phyloP scores from a whole-genome alignment of 768 basidiomycete species.

The Scleroderma bovista region DNA sequence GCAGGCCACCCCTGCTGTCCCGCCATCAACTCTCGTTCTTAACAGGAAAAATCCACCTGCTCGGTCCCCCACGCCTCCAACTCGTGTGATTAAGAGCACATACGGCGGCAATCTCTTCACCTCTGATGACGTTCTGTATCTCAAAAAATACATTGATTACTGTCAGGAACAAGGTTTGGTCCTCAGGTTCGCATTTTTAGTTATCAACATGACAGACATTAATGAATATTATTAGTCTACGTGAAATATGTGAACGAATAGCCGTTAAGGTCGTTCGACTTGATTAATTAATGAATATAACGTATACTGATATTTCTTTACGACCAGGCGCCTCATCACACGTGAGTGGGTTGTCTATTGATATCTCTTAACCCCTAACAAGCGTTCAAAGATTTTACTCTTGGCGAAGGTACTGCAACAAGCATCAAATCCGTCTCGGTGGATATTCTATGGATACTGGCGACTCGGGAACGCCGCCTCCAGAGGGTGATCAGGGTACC shows the following conservation, averaged over 20 bases:
- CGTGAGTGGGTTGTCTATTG: slow-evolving; percentile 39
- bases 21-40: slow-evolving; percentile 60
- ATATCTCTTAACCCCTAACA: not conserved
- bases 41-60: slow-evolving; percentile 63
- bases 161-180: slow-evolving; percentile 85
- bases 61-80: slow-evolving; percentile 80
- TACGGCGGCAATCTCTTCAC: slow-evolving; percentile 89
- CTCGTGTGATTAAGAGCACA: slow-evolving; percentile 80
- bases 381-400: slow-evolving; percentile 67
- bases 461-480: slow-evolving; percentile 40
- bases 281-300: not conserved
- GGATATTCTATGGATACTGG: slow-evolving; percentile 75
- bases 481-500: slow-evolving; percentile 39
- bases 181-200: slow-evolving; percentile 47
- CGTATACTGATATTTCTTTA: slow-evolving; percentile 3
- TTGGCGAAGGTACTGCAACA: slow-evolving; percentile 89
- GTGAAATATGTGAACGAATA: slow-evolving; percentile 85
- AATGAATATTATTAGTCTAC: slow-evolving; percentile 29
- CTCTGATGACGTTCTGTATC: slow-evolving; percentile 73
- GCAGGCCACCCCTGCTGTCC: slow-evolving; percentile 58
- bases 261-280: slow-evolving; percentile 61
- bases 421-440: slow-evolving; percentile 85
- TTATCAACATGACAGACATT: slow-evolving; percentile 25
- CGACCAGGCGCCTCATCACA: slow-evolving; percentile 78
- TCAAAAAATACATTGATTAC: slow-evolving; percentile 87